Evolutionary conservation across 345 rosid genomes (phyloP).

Genomic region (Limnanthes douglasii): DNA sequence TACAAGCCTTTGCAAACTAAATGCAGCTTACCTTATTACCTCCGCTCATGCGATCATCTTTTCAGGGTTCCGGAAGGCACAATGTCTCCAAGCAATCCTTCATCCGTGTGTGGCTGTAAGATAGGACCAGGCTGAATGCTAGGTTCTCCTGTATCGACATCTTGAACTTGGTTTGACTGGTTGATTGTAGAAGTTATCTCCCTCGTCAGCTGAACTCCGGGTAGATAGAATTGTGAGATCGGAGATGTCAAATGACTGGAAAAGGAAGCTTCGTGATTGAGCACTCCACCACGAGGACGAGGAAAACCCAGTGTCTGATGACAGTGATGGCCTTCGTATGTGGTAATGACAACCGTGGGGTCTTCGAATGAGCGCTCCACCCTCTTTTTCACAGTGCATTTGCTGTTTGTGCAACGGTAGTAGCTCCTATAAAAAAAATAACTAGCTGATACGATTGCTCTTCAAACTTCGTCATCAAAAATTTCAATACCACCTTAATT

Average conservation of each 20-base stretch:
- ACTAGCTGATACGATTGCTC: no score
- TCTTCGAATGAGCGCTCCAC: slow-evolving; percentile 90
- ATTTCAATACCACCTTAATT: background rate
- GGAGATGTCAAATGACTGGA: slow-evolving; percentile 24
- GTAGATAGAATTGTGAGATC: slow-evolving; percentile 36
- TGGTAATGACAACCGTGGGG: slow-evolving; percentile 68
- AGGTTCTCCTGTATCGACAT: slow-evolving; percentile 9
- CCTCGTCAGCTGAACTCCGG: slow-evolving; percentile 21
- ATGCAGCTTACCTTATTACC: no score
- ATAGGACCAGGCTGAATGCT: slow-evolving; percentile 4
- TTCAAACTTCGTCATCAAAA: background rate
- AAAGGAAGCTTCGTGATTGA: slow-evolving; percentile 33
- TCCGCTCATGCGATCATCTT: no score
- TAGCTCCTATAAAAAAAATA: slow-evolving; percentile 52
- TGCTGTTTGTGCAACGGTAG: slow-evolving; percentile 83
- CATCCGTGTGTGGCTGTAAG: slow-evolving; percentile 23
- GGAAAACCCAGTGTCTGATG: slow-evolving; percentile 80
- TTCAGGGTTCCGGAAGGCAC: no score
- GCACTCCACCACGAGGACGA: slow-evolving; percentile 55
- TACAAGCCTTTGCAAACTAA: no score
- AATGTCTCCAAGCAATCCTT: slow-evolving; percentile 81
- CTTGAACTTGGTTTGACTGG: slow-evolving; percentile 11
- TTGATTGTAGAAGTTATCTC: slow-evolving; percentile 17
- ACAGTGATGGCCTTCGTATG: slow-evolving; percentile 98
- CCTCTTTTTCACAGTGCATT: slow-evolving; percentile 94